Conservation (phyloP, 116 monocot genomes). For the Zostera marina region DNA sequence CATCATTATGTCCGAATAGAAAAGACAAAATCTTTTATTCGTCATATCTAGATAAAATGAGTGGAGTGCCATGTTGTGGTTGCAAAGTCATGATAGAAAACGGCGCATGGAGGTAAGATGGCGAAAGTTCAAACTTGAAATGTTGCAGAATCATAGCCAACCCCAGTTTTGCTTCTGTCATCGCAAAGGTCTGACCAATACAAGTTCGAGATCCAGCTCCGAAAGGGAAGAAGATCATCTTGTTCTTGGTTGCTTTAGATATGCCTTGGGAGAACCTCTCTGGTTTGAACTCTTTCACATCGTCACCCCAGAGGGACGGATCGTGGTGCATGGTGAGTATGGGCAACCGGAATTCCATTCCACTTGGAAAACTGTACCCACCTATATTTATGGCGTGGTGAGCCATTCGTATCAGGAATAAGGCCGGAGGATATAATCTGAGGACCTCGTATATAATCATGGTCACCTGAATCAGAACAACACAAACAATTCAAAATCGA, state of each 20-base stretch:
- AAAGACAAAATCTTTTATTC: too few species aligned
- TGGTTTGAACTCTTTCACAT: constrained; percentile 35
- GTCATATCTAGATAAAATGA: constrained; percentile 13
- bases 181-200: constrained; percentile 26
- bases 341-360: constrained; percentile 9
- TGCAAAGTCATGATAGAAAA: constrained; percentile 6
- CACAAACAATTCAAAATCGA: not conserved
- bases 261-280: constrained; percentile 28
- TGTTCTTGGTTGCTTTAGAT: constrained; percentile 19
- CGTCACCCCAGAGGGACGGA: constrained; percentile 25
- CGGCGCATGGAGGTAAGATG: constrained; percentile 16
- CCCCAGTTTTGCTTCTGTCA: constrained; percentile 31
- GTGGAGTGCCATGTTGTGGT: constrained; percentile 17
- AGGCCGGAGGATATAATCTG: constrained; percentile 20
- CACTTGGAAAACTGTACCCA: constrained; percentile 11
- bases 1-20: too few species aligned
- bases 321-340: constrained; percentile 21
- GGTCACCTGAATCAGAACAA: constrained; percentile 13
- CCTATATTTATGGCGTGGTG: constrained; percentile 12
- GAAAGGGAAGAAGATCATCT: constrained; percentile 33
- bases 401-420: not conserved
- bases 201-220: constrained; percentile 30
- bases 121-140: constrained; percentile 27
- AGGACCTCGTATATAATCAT: constrained; percentile 32
- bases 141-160: constrained; percentile 23